Conservation (phyloP, 495 filamentous ascomycete genomes). For the Hyaloscypha hepaticicola region DNA sequence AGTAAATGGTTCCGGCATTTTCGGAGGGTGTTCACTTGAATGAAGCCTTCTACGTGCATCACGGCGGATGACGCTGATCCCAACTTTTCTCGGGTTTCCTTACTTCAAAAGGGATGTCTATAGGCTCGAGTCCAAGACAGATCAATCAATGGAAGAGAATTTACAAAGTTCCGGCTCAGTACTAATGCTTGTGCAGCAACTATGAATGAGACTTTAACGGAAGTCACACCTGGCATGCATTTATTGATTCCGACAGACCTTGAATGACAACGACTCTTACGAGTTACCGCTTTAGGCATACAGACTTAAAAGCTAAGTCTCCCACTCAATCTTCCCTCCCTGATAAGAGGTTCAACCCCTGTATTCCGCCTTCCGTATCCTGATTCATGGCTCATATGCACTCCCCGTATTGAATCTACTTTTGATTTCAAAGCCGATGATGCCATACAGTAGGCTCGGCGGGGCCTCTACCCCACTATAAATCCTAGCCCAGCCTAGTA, state of each 20-base stretch:
- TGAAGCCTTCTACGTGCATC: slow-evolving; percentile 7
- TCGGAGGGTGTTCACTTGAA: slow-evolving; percentile 3
- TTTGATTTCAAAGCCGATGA: background rate
- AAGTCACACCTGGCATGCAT: background rate
- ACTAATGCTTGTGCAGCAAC: background rate
- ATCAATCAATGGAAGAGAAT: slow-evolving; percentile 8
- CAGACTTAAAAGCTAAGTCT: no score
- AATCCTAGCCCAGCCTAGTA: no score
- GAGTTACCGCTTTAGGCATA: no score
- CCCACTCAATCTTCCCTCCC: no score
- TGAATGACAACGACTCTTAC: no score
- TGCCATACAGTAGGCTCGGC: background rate
- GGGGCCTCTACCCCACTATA: background rate
- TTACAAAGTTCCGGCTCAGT: background rate
- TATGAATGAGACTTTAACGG: background rate
- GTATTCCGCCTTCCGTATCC: no score
- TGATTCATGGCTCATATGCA: background rate
- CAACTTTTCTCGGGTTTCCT: background rate
- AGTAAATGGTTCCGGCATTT: slow-evolving; percentile 30
- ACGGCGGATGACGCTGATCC: slow-evolving; percentile 11
- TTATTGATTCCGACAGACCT: no score
- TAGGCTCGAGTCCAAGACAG: slow-evolving; percentile 10
- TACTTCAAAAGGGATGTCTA: slow-evolving; percentile 5
- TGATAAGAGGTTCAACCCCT: no score
- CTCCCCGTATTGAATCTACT: background rate